phyloP scores from a whole-genome alignment of 768 basidiomycete species.

The Russula sp. region DNA sequence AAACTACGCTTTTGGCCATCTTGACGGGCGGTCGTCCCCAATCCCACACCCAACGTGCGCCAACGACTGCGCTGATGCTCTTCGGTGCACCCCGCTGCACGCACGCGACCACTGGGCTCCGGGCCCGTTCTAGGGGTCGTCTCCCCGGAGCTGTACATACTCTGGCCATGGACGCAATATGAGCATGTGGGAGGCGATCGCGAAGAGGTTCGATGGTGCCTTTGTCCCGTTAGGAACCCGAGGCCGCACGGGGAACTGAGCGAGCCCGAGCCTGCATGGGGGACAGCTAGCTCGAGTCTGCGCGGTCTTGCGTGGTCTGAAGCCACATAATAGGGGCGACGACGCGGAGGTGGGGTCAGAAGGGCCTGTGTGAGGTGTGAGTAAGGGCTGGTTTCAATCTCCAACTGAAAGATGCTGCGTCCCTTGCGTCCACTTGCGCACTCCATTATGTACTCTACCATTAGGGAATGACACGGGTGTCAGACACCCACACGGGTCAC shows the following conservation, averaged over 20 bases:
- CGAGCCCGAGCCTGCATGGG: too few species aligned
- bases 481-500: too few species aligned
- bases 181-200: conserved; percentile 72
- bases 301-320: conserved; percentile 54
- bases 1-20: conserved; percentile 89
- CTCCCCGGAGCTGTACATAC: conserved; percentile 85
- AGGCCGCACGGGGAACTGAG: conserved; percentile 32
- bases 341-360: conserved; percentile 3
- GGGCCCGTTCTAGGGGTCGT: conserved; percentile 67
- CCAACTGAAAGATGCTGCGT: too few species aligned
- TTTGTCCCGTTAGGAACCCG: conserved; percentile 48
- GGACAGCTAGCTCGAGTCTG: too few species aligned
- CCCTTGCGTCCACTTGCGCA: too few species aligned
- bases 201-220: conserved; percentile 80
- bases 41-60: conserved; percentile 86
- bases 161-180: too few species aligned
- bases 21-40: conserved; percentile 94
- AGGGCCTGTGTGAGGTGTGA: too few species aligned
- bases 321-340: conserved; percentile 45
- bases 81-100: too few species aligned
- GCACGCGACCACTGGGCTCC: conserved; percentile 62
- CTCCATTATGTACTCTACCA: too few species aligned
- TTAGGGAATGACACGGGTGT: too few species aligned
- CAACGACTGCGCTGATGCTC: too few species aligned
- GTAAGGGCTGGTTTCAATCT: too few species aligned